These are phyloP conservation scores for Venturia carpophila DNA, from an alignment of 2,329 filamentous ascomycete species.

Conservation along the genomic window DNA sequence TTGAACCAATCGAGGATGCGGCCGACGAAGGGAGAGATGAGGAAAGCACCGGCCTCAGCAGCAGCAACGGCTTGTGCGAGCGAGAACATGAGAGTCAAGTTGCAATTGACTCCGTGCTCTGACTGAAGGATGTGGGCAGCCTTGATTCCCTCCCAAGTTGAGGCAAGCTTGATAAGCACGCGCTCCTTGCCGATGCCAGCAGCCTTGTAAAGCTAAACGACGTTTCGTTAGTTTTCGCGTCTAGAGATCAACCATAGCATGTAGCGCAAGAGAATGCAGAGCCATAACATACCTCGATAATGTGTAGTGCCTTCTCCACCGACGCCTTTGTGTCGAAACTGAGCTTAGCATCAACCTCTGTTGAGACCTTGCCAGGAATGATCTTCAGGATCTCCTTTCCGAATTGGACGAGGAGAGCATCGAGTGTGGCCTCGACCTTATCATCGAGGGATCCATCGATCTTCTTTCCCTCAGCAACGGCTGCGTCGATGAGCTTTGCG, in stretches of 20 bases:
- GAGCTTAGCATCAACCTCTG: slow-evolving; percentile 92
- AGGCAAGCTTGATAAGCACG: slow-evolving; percentile 96
- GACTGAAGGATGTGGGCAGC: slow-evolving; percentile 93
- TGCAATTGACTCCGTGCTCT: slow-evolving; percentile 95
- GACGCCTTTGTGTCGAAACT: slow-evolving; percentile 92
- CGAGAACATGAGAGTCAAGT: slow-evolving; percentile 99
- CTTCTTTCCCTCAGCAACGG: slow-evolving; percentile 78
- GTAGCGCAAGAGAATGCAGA: too few relatives aligned
- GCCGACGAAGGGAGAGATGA: slow-evolving; percentile 98
- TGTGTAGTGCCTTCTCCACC: slow-evolving; percentile 90
- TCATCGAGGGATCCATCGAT: slow-evolving; percentile 59
- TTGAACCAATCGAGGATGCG: slow-evolving; percentile 99
- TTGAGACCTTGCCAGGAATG: slow-evolving; percentile 96
- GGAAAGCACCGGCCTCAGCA: slow-evolving; percentile 89
- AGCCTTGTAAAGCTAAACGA: slow-evolving; percentile 77
- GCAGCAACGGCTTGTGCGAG: slow-evolving; percentile 87
- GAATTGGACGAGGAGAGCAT: slow-evolving; percentile 94
- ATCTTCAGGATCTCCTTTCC: slow-evolving; percentile 96
- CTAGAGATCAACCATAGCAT: neutral
- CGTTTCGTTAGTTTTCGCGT: neutral
- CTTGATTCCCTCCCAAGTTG: slow-evolving; percentile 99
- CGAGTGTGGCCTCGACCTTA: slow-evolving; percentile 83
- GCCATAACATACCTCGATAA: slow-evolving; percentile 69
- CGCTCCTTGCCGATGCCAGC: slow-evolving; percentile 89
- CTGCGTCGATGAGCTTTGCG: slow-evolving; percentile 79